Conservation (phyloP, 2,329 filamentous ascomycete species). For the Aureobasidium sp. region DNA sequence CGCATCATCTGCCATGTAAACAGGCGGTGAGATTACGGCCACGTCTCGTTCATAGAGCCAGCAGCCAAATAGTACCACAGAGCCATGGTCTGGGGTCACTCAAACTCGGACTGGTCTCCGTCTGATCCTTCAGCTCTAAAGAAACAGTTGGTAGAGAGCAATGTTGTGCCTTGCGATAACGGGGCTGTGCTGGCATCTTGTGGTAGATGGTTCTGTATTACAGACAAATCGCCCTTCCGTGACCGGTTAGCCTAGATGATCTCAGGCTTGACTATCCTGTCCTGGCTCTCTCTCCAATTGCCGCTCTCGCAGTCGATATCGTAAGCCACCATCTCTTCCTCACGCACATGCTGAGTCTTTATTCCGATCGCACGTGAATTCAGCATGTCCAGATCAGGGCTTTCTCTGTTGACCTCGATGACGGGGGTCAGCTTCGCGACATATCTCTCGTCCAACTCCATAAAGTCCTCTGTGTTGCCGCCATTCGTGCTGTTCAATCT, state of each 20-base stretch:
- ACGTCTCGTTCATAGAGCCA: background rate
- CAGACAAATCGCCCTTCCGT: background rate
- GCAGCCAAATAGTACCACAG: background rate
- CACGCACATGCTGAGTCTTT: slow-evolving; percentile 6
- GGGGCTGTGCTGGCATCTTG: background rate
- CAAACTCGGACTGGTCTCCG: background rate
- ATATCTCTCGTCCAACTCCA: slow-evolving; percentile 4
- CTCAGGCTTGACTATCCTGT: background rate
- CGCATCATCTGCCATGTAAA: background rate
- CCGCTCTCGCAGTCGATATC: background rate
- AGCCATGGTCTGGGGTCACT: background rate
- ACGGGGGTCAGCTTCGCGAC: background rate
- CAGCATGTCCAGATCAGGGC: background rate
- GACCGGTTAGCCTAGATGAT: background rate
- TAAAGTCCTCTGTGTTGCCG: background rate
- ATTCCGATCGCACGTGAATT: background rate
- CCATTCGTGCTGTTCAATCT: background rate
- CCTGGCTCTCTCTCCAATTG: background rate
- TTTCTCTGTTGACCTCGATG: background rate
- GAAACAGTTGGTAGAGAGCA: background rate
- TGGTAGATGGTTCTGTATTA: background rate
- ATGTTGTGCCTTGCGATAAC: background rate
- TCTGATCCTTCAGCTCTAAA: background rate
- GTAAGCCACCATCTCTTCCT: background rate
- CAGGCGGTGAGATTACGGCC: background rate